These are phyloP conservation scores for Dittrichia graveolens DNA, from an alignment of 129 eudicot species.

Conservation along the genomic window DNA sequence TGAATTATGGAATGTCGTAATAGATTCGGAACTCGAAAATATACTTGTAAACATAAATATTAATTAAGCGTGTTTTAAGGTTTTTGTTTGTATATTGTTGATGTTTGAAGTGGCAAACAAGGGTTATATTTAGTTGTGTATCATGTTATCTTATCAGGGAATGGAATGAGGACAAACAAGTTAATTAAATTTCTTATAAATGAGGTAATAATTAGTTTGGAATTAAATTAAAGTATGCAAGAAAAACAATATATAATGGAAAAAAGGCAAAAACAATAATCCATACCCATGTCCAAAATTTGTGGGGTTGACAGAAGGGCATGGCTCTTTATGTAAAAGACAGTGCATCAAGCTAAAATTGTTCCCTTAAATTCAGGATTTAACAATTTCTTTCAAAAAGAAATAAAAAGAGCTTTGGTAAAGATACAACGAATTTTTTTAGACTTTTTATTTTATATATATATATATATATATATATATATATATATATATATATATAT, in stretches of 20 bases:
- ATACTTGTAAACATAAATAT: constrained; percentile 45
- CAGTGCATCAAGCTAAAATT: constrained; percentile 32
- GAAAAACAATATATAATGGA: neutral
- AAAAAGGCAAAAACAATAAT: constrained; percentile 25
- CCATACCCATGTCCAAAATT: constrained; percentile 32
- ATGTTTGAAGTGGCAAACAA: constrained; percentile 20
- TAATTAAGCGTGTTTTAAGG: constrained; percentile 38
- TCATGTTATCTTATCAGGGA: neutral
- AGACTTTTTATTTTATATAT: neutral
- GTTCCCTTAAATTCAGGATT: constrained; percentile 30
- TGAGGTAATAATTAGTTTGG: neutral
- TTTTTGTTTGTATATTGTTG: constrained; percentile 22
- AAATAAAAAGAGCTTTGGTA: neutral
- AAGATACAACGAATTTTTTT: constrained; percentile 1
- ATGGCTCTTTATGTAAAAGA: constrained; percentile 34
- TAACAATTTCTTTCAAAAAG: neutral
- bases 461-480: too few relatives aligned
- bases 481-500: too few relatives aligned
- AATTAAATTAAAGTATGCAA: neutral
- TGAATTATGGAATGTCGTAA: constrained; percentile 26
- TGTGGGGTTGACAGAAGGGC: constrained; percentile 39
- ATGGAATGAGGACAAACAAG: too few relatives aligned
- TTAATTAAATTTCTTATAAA: neutral
- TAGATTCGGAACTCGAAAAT: constrained; percentile 29
- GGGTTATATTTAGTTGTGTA: neutral